These are phyloP conservation scores for Annona squamosa DNA, from an alignment of 164 flowering plant genomes.

Conservation along the genomic window DNA sequence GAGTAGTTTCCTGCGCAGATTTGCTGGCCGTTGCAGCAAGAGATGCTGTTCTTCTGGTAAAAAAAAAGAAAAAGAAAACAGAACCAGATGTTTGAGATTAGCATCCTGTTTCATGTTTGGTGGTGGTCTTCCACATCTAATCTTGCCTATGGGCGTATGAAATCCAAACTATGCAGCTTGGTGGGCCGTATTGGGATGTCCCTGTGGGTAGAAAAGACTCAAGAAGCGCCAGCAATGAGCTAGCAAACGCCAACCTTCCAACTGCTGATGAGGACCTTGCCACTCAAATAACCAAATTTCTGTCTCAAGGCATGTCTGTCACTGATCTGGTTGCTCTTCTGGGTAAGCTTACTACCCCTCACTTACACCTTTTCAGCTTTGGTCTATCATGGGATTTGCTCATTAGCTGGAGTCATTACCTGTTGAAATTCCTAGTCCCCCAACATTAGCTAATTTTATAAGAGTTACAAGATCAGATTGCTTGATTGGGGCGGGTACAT, in stretches of 20 bases:
- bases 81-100: too few relatives aligned
- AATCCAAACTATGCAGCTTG: slow-evolving; percentile 43
- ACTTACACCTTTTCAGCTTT: not conserved
- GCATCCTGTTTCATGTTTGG: not conserved
- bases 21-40: slow-evolving; percentile 88
- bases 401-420: too few relatives aligned
- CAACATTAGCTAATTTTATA: too few relatives aligned
- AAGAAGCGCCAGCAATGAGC: slow-evolving; percentile 45
- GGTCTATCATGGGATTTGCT: too few relatives aligned
- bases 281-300: slow-evolving; percentile 57
- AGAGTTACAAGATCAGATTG: not conserved
- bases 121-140: not conserved
- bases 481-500: too few relatives aligned
- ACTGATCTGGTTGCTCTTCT: slow-evolving; percentile 87
- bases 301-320: slow-evolving; percentile 69
- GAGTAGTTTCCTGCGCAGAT: slow-evolving; percentile 85
- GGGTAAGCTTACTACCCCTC: slow-evolving; percentile 33
- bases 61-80: not conserved
- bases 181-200: slow-evolving; percentile 93
- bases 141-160: not conserved
- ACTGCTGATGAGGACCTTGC: slow-evolving; percentile 45
- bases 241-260: slow-evolving; percentile 49
- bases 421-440: too few relatives aligned
- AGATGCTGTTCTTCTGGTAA: slow-evolving; percentile 84
- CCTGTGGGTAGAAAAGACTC: slow-evolving; percentile 86